phyloP scores from a whole-genome alignment of 352 stramenopile species.

The Phytophthora kernoviae region DNA sequence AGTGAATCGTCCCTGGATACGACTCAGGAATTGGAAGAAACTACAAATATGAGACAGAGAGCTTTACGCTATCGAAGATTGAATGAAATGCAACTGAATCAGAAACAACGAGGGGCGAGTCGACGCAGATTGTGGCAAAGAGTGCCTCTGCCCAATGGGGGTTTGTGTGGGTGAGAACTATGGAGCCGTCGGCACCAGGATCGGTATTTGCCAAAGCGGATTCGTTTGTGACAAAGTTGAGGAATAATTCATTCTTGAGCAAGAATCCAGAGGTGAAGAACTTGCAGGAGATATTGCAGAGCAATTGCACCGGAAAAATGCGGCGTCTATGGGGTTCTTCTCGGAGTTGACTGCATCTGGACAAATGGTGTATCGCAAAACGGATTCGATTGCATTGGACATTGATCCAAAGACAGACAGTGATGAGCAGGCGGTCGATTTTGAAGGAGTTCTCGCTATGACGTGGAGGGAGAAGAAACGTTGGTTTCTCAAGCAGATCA shows the following conservation, averaged over 20 bases:
- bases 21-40: constrained; percentile 33
- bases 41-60: constrained; percentile 50
- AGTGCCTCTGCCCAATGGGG: constrained; percentile 54
- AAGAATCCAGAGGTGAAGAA: constrained; percentile 53
- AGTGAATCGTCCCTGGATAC: constrained; percentile 29
- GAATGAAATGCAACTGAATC: constrained; percentile 72
- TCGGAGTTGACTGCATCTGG: constrained; percentile 56
- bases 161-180: constrained; percentile 73
- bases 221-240: constrained; percentile 58
- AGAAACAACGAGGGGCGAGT: constrained; percentile 63
- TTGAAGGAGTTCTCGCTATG: constrained; percentile 74
- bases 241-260: constrained; percentile 63
- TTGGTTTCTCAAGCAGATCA: constrained; percentile 80
- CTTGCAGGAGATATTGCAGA: constrained; percentile 54
- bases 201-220: constrained; percentile 36
- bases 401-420: constrained; percentile 37
- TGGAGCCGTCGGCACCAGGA: constrained; percentile 19
- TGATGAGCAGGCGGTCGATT: constrained; percentile 46
- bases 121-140: constrained; percentile 66
- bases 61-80: constrained; percentile 63
- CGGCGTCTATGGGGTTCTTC: constrained; percentile 72
- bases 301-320: constrained; percentile 81
- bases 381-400: constrained; percentile 49
- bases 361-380: constrained; percentile 54
- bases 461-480: constrained; percentile 74